Evolutionary conservation across 345 rosid species (phyloP).

Genomic region (Euphorbia pulcherrima): DNA sequence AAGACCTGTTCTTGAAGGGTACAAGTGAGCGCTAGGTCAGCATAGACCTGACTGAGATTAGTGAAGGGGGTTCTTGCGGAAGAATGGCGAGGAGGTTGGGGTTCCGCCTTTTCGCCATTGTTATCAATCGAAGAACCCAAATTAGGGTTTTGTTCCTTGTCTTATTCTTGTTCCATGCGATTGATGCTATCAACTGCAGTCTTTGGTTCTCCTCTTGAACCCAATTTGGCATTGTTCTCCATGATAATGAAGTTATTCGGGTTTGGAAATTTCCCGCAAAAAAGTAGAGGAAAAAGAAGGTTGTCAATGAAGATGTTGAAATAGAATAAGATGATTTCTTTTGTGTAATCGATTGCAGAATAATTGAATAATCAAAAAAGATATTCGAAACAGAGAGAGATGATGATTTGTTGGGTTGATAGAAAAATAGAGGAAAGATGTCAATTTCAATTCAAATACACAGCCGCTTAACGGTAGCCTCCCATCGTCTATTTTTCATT

Average conservation of each 20-base stretch:
- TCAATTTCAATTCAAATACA: background rate
- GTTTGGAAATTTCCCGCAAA: background rate
- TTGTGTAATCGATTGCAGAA: no score
- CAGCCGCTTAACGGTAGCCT: background rate
- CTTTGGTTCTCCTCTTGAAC: slow-evolving; percentile 21
- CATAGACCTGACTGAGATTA: slow-evolving; percentile 75
- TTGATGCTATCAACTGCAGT: slow-evolving; percentile 14
- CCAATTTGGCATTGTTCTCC: slow-evolving; percentile 29
- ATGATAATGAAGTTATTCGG: slow-evolving; percentile 14
- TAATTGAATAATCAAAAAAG: background rate
- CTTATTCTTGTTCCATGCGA: slow-evolving; percentile 8
- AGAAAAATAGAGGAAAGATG: background rate
- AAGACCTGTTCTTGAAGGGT: slow-evolving; percentile 87
- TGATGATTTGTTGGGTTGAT: background rate
- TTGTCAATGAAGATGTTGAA: background rate
- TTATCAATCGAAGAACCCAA: slow-evolving; percentile 12
- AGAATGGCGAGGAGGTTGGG: slow-evolving; percentile 25
- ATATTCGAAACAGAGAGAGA: background rate
- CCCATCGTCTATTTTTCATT: background rate
- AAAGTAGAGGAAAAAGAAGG: no score
- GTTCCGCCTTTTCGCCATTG: slow-evolving; percentile 27
- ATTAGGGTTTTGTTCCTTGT: slow-evolving; percentile 32
- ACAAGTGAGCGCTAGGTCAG: slow-evolving; percentile 91
- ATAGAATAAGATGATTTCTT: no score
- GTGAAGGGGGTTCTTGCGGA: slow-evolving; percentile 72